Percentiles rank a stretch among this genome's conserved stretches.
Conservation (phyloP, 768 basidiomycete genomes). For the Rhizopogon vinicolor region DNA sequence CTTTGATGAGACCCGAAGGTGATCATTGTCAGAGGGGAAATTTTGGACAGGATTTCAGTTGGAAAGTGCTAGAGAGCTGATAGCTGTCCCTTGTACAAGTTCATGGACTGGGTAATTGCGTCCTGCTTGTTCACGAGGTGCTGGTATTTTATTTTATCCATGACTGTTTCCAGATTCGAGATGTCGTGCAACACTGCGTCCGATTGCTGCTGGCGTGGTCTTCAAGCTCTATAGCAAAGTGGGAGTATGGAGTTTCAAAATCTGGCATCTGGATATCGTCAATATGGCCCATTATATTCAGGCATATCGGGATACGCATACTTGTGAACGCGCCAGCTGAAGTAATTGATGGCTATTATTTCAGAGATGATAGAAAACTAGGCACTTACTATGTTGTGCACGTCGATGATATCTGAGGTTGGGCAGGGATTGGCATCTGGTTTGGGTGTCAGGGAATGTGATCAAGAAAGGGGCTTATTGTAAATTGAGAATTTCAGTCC, state of each 20-base stretch:
- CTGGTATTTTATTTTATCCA: slow-evolving; percentile 6
- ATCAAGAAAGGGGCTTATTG: too few species aligned
- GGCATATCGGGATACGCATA: too few species aligned
- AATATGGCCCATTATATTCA: not conserved
- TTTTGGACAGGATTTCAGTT: slow-evolving; percentile 41
- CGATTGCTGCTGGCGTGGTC: too few species aligned
- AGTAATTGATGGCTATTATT: too few species aligned
- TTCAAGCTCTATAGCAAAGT: slow-evolving; percentile 7
- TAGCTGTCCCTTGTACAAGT: slow-evolving; percentile 15
- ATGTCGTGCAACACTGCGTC: slow-evolving; percentile 12
- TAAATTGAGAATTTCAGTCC: too few species aligned
- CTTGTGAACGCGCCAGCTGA: not conserved
- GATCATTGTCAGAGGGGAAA: slow-evolving; percentile 27
- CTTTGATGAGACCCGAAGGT: too few species aligned
- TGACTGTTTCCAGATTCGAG: slow-evolving; percentile 6
- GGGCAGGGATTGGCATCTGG: not conserved
- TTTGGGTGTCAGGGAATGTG: too few species aligned
- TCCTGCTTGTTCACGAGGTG: slow-evolving; percentile 7
- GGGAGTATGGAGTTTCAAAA: not conserved
- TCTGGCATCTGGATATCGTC: not conserved
- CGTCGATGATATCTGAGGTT: not conserved
- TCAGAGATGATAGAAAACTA: not conserved
- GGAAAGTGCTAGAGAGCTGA: slow-evolving; percentile 35
- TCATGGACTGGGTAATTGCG: slow-evolving; percentile 12
- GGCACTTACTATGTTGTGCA: not conserved